Base-by-base conservation (phyloP, 805 yeast species). In the Monosporozyma servazzii region DNA sequence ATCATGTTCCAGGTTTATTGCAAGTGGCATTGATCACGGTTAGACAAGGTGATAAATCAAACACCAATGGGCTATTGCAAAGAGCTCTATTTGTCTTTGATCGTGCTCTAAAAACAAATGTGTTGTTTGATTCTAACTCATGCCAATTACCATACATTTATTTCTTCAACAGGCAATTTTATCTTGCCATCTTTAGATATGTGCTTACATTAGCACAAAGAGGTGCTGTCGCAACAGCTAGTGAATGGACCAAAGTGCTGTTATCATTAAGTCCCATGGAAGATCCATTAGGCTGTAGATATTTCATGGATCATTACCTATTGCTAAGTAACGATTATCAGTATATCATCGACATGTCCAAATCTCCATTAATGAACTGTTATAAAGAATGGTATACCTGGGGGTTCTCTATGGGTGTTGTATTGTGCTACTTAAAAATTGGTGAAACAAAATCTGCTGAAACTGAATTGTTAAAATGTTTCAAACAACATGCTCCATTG, bases 211-310 rank as follows among this genome's bases (percentile, higher is more conserved):
- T 89, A 41, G 85, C 88, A 1, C 88, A 85, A 58, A 78, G 87
- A 60, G 86, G 95, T 3, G 86, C 91, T 1, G 81, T 78, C 60
- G 76, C 70, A 52, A 88, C 96, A 0, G 95, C 96, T 0, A 75
- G 86, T 43, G 79, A 80, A 42, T 88, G 83, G 71, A 78, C 86
- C 58, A 88, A 86, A 63, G 71, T 83, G 5, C 70, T 88, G 47
- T 71, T 86, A 55, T 78, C 89, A 2, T 69, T 89, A 30, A 73
- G 79, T 36, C 96, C 95, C 1, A 75, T 81, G 2, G 86, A 84
- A 51, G 96, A 89, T 70, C 96, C 96, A 1, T 71, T 83, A 49
- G 96, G 96, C 21, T 88, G 84, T 11, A 75, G 95, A 55, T 83
- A 84, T 61, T 86, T 88, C 64, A 81, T 89, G 57, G 96, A 89